Base-by-base conservation (phyloP, 805 yeast species). In the Pichia insulana region DNA sequence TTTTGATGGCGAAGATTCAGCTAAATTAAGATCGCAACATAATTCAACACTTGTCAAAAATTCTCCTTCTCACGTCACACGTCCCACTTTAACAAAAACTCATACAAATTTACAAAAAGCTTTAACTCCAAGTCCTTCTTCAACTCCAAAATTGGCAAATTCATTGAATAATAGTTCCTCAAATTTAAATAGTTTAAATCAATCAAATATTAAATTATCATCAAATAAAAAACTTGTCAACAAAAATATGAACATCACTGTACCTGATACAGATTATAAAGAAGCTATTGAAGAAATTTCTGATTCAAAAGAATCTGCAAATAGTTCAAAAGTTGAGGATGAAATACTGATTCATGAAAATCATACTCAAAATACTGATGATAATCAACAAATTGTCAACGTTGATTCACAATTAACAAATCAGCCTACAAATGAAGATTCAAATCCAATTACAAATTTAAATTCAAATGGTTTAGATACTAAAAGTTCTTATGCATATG, bases 81-180 rank as follows among this genome's bases (percentile, higher is more conserved):
- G 49, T 30, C 60, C 56, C 32, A 50, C 48, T 36, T 39, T 61
- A 28, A 50, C 61, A 7, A 54, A 55, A 39, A 56, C 65, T 12
- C 67, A 62, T 39, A 59, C 66, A 18, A 61, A 56, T 45, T 46
- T 63, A 30, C 65, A 62, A 44, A 60, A 52, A 40, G 64, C 66
- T 9, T 50, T 63, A 27, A 55, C 54, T 51, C 41, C 53, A 7
- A 11, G 15, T 54, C 28, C 50, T 44, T 7, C 48, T 47, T 3
- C 49, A 47, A 15, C 31, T 28, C 15, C 15, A 28, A 28, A 11
- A 7, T 28, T n/a, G 31, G 13, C 31, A 28, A 28, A 28, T 11
- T 7, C 31, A 7, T 7, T 6, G 10, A 28, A 28, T 28, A 28
- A 11, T 28, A 28, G 31, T 12, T 28, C 10, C 6, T 4, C 13